phyloP scores from a whole-genome alignment of 495 filamentous ascomycete genomes.

The Daldinia decipiens region DNA sequence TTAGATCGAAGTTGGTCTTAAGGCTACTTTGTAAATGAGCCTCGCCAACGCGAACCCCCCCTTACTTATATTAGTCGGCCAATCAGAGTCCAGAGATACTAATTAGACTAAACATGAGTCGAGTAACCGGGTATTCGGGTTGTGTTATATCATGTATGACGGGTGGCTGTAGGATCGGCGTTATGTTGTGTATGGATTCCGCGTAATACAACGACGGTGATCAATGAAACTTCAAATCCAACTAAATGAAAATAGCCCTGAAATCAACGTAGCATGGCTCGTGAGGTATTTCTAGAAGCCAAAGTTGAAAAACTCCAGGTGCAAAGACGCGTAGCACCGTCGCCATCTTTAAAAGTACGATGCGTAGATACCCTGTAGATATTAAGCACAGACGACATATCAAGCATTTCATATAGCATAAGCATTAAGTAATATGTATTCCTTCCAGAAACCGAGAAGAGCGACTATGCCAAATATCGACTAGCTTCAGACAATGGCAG shows the following conservation, averaged over 20 bases:
- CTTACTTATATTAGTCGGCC: conserved; percentile 11
- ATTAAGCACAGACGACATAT: background rate
- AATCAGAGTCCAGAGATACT: conserved; percentile 19
- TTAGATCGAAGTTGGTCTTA: conserved; percentile 16
- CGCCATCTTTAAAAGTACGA: background rate
- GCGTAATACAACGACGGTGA: conserved; percentile 7
- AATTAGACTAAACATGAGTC: conserved; percentile 17
- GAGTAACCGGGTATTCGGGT: conserved; percentile 38
- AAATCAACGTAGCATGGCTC: conserved; percentile 16
- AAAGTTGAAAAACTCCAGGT: background rate
- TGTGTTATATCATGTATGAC: conserved; percentile 41
- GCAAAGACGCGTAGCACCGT: conserved; percentile 11
- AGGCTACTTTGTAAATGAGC: conserved; percentile 16
- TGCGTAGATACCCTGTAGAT: background rate
- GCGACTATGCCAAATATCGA: conserved; percentile 25
- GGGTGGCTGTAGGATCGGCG: conserved; percentile 23
- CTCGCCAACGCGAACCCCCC: conserved; percentile 19
- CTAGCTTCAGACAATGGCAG: conserved; percentile 34
- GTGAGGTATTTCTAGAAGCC: background rate
- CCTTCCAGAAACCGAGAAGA: conserved; percentile 18
- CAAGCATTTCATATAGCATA: background rate
- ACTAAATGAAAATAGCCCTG: conserved; percentile 18
- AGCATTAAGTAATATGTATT: conserved; percentile 8
- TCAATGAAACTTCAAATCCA: conserved; percentile 18
- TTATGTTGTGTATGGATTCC: conserved; percentile 20